Evolutionary conservation across 2,329 filamentous ascomycete genomes (phyloP).

Genomic region (Sclerotiophoma versabilis): DNA sequence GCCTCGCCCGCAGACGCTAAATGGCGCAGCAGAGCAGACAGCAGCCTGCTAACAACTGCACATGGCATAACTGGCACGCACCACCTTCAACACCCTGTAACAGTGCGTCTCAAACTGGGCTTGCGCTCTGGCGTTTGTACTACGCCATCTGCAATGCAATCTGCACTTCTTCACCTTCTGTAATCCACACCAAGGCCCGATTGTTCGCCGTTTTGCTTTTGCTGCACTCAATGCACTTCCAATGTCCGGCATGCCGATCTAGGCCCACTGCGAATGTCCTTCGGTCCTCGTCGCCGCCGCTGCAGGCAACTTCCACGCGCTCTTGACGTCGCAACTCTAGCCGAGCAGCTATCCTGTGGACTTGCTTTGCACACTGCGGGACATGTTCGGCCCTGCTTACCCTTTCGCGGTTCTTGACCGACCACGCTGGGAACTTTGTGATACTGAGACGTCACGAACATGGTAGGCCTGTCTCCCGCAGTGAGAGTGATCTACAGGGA

Average conservation of each 20-base stretch:
- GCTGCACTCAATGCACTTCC: conserved; percentile 14
- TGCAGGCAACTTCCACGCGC: conserved; percentile 6
- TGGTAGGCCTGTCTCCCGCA: conserved; percentile 18
- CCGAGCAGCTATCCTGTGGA: background rate
- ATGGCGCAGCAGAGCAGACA: conserved; percentile 16
- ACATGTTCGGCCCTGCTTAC: conserved; percentile 1
- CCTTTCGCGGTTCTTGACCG: conserved; percentile 14
- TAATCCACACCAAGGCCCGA: conserved; percentile 12
- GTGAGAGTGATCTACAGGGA: conserved; percentile 19
- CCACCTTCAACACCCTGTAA: conserved; percentile 15
- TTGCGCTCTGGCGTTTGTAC: conserved; percentile 15
- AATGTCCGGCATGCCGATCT: conserved; percentile 14
- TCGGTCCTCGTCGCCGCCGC: background rate
- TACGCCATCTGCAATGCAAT: conserved; percentile 17
- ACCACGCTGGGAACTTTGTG: background rate
- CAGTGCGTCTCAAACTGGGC: conserved; percentile 24
- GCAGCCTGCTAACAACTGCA: conserved; percentile 12
- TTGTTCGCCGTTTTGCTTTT: conserved; percentile 13
- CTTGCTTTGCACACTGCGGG: background rate
- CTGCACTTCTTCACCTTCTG: conserved; percentile 11
- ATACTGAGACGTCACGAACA: conserved; percentile 11
- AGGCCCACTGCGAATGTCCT: conserved; percentile 9
- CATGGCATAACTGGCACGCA: conserved; percentile 16
- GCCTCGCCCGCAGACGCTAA: background rate
- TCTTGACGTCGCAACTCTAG: conserved; percentile 3